phyloP scores from a whole-genome alignment of 768 basidiomycete genomes.

The Amanita rubescens region DNA sequence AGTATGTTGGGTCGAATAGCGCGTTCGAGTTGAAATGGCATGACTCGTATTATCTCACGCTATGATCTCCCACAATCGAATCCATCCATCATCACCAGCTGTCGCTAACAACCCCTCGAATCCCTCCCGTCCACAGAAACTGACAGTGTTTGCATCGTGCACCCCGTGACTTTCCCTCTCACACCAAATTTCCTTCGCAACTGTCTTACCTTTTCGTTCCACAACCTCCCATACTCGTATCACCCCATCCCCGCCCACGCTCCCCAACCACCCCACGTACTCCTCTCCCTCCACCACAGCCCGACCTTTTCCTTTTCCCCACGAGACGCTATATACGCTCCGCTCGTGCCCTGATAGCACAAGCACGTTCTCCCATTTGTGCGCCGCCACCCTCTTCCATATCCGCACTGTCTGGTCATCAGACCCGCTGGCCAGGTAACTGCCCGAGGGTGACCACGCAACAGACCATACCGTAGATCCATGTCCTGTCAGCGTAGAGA shows the following conservation, averaged over 20 bases:
- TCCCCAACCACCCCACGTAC: constrained; percentile 78
- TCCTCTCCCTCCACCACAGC: constrained; percentile 19
- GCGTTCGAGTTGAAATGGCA: not conserved
- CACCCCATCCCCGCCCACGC: constrained; percentile 78
- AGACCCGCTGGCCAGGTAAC: constrained; percentile 80
- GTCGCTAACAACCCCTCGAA: constrained; percentile 66
- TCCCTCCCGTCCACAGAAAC: constrained; percentile 73
- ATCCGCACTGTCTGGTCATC: constrained; percentile 81
- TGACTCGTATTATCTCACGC: no score
- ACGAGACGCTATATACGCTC: constrained; percentile 75
- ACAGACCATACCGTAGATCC: constrained; percentile 88
- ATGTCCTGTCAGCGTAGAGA: constrained; percentile 76
- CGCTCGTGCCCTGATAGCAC: constrained; percentile 61
- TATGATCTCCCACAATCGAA: no score
- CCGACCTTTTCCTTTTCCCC: constrained; percentile 41
- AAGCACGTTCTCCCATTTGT: constrained; percentile 56
- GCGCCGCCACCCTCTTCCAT: constrained; percentile 64
- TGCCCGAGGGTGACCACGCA: constrained; percentile 70
- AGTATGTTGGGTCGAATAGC: constrained; percentile 95
- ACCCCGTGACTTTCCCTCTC: constrained; percentile 69
- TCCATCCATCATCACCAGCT: constrained; percentile 81
- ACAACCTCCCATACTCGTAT: constrained; percentile 76
- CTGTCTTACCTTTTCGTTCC: constrained; percentile 20
- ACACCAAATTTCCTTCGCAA: constrained; percentile 37
- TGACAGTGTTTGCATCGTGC: constrained; percentile 76